These are phyloP conservation scores for Hemileccinum rubropunctum DNA, from an alignment of 768 basidiomycete species.

Conservation along the genomic window DNA sequence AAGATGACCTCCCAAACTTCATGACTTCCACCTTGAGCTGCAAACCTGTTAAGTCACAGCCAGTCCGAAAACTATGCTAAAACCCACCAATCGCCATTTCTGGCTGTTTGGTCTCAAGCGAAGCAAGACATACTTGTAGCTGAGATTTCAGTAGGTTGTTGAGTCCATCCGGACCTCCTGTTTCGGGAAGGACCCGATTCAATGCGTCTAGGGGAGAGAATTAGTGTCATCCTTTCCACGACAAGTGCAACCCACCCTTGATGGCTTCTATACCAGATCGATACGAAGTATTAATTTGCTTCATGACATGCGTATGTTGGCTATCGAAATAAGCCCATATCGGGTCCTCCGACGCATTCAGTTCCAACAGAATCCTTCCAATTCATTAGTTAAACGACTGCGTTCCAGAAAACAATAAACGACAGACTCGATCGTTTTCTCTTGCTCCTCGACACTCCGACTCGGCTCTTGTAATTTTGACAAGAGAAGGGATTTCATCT, in stretches of 20 bases:
- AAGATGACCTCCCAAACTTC: slow-evolving; percentile 80
- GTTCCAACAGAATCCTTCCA: slow-evolving; percentile 78
- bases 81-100: slow-evolving; percentile 59
- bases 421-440: slow-evolving; percentile 91
- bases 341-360: slow-evolving; percentile 85
- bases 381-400: slow-evolving; percentile 8
- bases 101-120: slow-evolving; percentile 60
- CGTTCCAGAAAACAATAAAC: neutral
- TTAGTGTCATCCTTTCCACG: slow-evolving; percentile 4
- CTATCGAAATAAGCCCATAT: slow-evolving; percentile 95
- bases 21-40: slow-evolving; percentile 69
- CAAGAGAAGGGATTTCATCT: slow-evolving; percentile 78
- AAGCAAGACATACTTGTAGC: slow-evolving; percentile 56
- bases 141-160: slow-evolving; percentile 49
- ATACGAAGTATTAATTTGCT: slow-evolving; percentile 67
- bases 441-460: slow-evolving; percentile 87
- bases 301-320: slow-evolving; percentile 84
- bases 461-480: slow-evolving; percentile 78
- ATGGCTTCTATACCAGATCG: slow-evolving; percentile 49
- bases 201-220: slow-evolving; percentile 38
- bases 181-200: slow-evolving; percentile 40
- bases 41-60: neutral
- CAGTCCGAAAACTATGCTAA: neutral
- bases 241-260: slow-evolving; percentile 36
- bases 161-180: slow-evolving; percentile 36